phyloP scores from a whole-genome alignment of 2,329 filamentous ascomycete species.

The Venturiaceae sp. region DNA sequence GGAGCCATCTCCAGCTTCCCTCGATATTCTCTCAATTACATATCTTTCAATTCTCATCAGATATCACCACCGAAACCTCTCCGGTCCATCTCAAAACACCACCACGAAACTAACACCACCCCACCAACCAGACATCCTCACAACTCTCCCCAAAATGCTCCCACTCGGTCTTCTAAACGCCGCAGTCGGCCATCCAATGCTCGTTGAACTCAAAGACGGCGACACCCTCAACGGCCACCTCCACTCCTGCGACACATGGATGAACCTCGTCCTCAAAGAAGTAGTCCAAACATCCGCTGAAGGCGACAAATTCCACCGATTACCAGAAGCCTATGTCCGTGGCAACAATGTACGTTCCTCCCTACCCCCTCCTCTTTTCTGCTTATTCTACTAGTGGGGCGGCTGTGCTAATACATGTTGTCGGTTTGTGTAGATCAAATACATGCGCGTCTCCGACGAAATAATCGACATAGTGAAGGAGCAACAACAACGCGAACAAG shows the following conservation, averaged over 20 bases:
- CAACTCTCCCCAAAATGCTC: slow-evolving; percentile 33
- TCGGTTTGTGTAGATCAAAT: slow-evolving; percentile 93
- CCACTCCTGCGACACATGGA: slow-evolving; percentile 97
- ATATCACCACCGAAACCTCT: too few species aligned
- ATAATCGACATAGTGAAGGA: slow-evolving; percentile 93
- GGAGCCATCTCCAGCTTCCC: too few species aligned
- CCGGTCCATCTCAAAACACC: neutral
- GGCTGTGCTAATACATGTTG: neutral
- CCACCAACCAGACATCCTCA: neutral
- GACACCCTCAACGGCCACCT: slow-evolving; percentile 95
- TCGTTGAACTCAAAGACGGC: slow-evolving; percentile 94
- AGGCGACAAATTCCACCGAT: slow-evolving; percentile 83
- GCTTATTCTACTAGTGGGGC: neutral
- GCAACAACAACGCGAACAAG: slow-evolving; percentile 66
- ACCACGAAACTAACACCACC: neutral
- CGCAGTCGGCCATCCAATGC: slow-evolving; percentile 95
- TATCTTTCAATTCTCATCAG: too few species aligned
- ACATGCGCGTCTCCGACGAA: slow-evolving; percentile 90
- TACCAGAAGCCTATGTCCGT: slow-evolving; percentile 92
- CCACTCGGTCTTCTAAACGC: slow-evolving; percentile 78
- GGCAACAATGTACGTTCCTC: slow-evolving; percentile 71
- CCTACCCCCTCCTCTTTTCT: neutral
- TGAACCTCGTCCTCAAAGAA: slow-evolving; percentile 96
- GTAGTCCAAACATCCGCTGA: slow-evolving; percentile 95
- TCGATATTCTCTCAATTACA: too few species aligned